These are phyloP conservation scores for Diophrys sp. DNA, from an alignment of 73 alveolate genomes.

Conservation along the genomic window DNA sequence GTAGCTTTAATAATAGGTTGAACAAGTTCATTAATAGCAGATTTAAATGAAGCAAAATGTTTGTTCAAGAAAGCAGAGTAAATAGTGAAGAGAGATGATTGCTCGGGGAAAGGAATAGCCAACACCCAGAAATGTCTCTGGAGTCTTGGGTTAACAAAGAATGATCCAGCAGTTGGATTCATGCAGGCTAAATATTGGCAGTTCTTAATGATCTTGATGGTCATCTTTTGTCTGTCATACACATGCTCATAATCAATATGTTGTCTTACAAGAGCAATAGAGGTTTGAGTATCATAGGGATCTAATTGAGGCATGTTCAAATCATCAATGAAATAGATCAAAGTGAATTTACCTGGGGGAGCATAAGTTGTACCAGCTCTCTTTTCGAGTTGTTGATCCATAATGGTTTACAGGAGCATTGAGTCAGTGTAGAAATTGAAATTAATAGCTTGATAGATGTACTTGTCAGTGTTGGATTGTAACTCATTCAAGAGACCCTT, in stretches of 20 bases:
- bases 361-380: slow-evolving; percentile 99
- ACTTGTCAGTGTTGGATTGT: slow-evolving; percentile 82
- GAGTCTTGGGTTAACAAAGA: slow-evolving; percentile 97
- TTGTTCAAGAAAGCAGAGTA: slow-evolving; percentile 98
- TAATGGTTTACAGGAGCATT: slow-evolving; percentile 87
- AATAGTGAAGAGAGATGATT: slow-evolving; percentile 94
- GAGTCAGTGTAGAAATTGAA: slow-evolving; percentile 99
- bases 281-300: slow-evolving; percentile 98
- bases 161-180: slow-evolving; percentile 99
- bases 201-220: slow-evolving; percentile 98
- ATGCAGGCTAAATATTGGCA: slow-evolving; percentile 97
- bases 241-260: slow-evolving; percentile 98
- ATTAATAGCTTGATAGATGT: slow-evolving; percentile 88
- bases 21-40: slow-evolving; percentile 90
- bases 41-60: slow-evolving; percentile 93
- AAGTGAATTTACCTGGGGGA: slow-evolving; percentile 99
- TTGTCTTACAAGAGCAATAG: slow-evolving; percentile 98
- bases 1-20: slow-evolving; percentile 98
- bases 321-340: slow-evolving; percentile 99
- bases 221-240: slow-evolving; percentile 96
- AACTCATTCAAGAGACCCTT: slow-evolving; percentile 95
- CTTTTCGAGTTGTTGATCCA: slow-evolving; percentile 91
- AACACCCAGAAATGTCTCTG: slow-evolving; percentile 99
- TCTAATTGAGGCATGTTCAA: slow-evolving; percentile 99
- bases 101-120: slow-evolving; percentile 96